These are phyloP conservation scores for Neurospora pannonica DNA, from an alignment of 495 filamentous ascomycete genomes.

Conservation along the genomic window DNA sequence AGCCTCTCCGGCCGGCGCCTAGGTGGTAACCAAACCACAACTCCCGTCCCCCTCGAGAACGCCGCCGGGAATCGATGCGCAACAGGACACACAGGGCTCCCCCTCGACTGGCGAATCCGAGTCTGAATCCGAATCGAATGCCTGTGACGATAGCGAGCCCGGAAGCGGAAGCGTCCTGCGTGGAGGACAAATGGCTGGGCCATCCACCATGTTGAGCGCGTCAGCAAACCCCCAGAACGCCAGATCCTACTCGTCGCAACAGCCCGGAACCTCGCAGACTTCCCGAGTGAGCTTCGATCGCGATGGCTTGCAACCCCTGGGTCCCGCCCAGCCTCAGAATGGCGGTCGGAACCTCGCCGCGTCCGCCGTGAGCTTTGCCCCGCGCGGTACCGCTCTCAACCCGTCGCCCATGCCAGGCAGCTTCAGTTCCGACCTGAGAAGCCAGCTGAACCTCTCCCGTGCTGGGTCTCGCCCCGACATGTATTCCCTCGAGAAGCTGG, in stretches of 20 bases:
- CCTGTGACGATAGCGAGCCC: slow-evolving; percentile 6
- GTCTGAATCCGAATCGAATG: slow-evolving; percentile 12
- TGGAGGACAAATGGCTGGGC: slow-evolving; percentile 45
- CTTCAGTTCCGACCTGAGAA: slow-evolving; percentile 85
- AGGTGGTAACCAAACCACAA: slow-evolving; percentile 3
- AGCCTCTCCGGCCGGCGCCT: not conserved
- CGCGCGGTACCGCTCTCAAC: slow-evolving; percentile 55
- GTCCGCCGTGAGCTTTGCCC: slow-evolving; percentile 49
- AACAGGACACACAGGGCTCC: not conserved
- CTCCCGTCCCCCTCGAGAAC: slow-evolving; percentile 1
- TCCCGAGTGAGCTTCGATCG: slow-evolving; percentile 39
- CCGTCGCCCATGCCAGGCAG: slow-evolving; percentile 72
- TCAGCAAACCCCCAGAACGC: slow-evolving; percentile 61
- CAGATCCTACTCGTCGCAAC: slow-evolving; percentile 46
- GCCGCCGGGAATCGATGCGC: slow-evolving; percentile 4
- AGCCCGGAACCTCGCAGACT: slow-evolving; percentile 25
- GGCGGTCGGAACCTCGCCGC: slow-evolving; percentile 46
- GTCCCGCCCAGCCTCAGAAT: slow-evolving; percentile 8
- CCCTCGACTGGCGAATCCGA: slow-evolving; percentile 4
- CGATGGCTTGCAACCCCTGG: slow-evolving; percentile 42
- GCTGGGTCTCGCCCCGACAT: slow-evolving; percentile 60
- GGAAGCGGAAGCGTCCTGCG: slow-evolving; percentile 22
- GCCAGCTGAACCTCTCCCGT: slow-evolving; percentile 55
- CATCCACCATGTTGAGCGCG: slow-evolving; percentile 49
- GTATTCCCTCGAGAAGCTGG: slow-evolving; percentile 50